phyloP scores from a whole-genome alignment of 1,284 basidiomycete genomes.

The Ceratobasidium papillatum region DNA sequence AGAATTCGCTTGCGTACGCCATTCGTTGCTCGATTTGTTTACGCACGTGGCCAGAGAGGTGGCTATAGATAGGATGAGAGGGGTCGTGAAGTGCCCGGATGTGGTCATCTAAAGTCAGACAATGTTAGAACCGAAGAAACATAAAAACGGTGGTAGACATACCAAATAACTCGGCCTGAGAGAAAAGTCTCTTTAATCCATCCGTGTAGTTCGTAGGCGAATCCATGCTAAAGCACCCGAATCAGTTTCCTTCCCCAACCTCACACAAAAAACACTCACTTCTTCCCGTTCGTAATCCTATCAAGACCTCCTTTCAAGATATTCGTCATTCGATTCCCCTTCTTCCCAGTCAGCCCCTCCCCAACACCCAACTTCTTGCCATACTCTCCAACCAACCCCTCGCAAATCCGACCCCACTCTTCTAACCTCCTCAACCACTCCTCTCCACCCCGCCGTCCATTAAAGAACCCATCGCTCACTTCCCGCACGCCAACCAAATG shows the following conservation, averaged over 20 bases:
- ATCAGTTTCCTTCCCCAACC: conserved; percentile 42
- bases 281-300: conserved; percentile 90
- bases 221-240: conserved; percentile 68
- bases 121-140: not conserved
- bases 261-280: conserved; percentile 62
- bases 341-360: conserved; percentile 77
- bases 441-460: conserved; percentile 73
- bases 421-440: conserved; percentile 74
- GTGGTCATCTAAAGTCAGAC: conserved; percentile 74
- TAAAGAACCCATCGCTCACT: conserved; percentile 73
- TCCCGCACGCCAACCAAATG: conserved; percentile 79
- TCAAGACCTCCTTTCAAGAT: conserved; percentile 86
- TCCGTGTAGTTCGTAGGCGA: conserved; percentile 87
- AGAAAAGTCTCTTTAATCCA: conserved; percentile 78
- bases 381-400: conserved; percentile 83
- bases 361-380: conserved; percentile 90
- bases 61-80: conserved; percentile 71
- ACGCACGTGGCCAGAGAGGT: conserved; percentile 71
- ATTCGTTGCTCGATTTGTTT: conserved; percentile 76
- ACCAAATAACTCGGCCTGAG: conserved; percentile 75
- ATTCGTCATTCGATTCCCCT: conserved; percentile 77
- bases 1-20: conserved; percentile 86
- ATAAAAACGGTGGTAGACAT: conserved; percentile 41
- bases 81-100: conserved; percentile 74
- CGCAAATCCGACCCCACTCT: conserved; percentile 78